Evolutionary conservation across 768 basidiomycete species (phyloP).

Genomic region (Lactarius hatsudake): DNA sequence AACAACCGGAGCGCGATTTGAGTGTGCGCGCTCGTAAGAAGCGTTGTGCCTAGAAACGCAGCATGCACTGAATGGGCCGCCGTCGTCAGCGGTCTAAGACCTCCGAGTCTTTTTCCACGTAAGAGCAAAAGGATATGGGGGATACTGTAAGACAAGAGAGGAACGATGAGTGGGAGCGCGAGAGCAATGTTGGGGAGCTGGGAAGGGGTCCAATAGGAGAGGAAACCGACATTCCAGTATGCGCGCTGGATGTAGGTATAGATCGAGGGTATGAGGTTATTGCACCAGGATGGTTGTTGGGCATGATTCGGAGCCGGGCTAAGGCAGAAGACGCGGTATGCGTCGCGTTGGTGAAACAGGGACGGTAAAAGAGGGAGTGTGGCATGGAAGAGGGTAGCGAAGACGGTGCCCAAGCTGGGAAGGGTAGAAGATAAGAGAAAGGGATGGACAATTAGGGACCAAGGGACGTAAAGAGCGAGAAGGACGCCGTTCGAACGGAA

Average conservation of each 20-base stretch:
- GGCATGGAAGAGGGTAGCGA: constrained; percentile 43
- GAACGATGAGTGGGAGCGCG: constrained; percentile 62
- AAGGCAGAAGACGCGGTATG: constrained; percentile 66
- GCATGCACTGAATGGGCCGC: constrained; percentile 16
- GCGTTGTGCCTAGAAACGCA: constrained; percentile 14
- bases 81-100: constrained; percentile 3
- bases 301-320: constrained; percentile 28
- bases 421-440: constrained; percentile 37
- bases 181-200: constrained; percentile 91
- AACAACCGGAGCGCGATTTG: constrained; percentile 49
- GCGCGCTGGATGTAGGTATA: constrained; percentile 78
- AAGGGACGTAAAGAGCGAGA: constrained; percentile 73
- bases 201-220: constrained; percentile 78
- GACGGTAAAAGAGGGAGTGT: constrained; percentile 62
- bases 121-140: constrained; percentile 5
- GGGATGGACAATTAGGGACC: constrained; percentile 64
- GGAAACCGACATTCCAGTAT: constrained; percentile 84
- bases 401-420: constrained; percentile 36
- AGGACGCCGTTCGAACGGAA: constrained; percentile 81
- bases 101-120: neutral
- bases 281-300: constrained; percentile 60
- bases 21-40: constrained; percentile 38
- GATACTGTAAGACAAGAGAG: constrained; percentile 44
- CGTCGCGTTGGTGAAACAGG: constrained; percentile 62
- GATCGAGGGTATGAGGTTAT: constrained; percentile 54